Conservation (phyloP, 2,329 filamentous ascomycete species). For the Paecilomyces niveus region DNA sequence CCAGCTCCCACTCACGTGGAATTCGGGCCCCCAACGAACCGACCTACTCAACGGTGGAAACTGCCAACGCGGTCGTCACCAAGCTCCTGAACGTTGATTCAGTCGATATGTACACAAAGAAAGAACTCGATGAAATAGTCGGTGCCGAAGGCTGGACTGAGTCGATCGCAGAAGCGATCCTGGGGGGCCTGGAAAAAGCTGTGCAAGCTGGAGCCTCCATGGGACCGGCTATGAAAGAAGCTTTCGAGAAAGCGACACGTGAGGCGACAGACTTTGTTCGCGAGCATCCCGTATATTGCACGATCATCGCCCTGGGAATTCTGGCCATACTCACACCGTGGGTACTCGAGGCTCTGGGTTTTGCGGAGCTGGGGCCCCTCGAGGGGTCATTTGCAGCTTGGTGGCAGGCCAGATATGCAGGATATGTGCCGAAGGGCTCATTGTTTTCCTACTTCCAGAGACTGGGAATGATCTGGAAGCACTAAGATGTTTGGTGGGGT, state of each 20-base stretch:
- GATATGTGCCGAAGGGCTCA: slow-evolving; percentile 33
- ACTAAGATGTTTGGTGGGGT: background rate
- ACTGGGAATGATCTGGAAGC: slow-evolving; percentile 30
- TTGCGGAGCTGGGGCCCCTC: slow-evolving; percentile 17
- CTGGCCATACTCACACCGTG: slow-evolving; percentile 16
- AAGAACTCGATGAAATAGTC: slow-evolving; percentile 7
- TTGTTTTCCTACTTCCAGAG: slow-evolving; percentile 39
- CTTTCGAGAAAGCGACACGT: slow-evolving; percentile 7
- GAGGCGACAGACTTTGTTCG: slow-evolving; percentile 12
- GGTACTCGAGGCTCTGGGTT: slow-evolving; percentile 19
- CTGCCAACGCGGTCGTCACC: background rate
- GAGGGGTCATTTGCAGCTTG: slow-evolving; percentile 31
- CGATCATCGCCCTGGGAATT: slow-evolving; percentile 18
- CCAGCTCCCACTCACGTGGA: no score
- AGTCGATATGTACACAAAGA: background rate
- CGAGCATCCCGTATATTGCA: slow-evolving; percentile 17
- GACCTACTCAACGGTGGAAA: background rate
- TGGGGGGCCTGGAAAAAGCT: slow-evolving; percentile 7
- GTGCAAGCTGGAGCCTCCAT: slow-evolving; percentile 9
- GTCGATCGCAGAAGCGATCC: slow-evolving; percentile 7
- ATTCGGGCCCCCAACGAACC: background rate
- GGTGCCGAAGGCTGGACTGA: slow-evolving; percentile 8
- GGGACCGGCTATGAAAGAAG: slow-evolving; percentile 10
- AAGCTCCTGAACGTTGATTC: background rate
- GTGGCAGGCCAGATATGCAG: slow-evolving; percentile 34